Base-by-base conservation (phyloP, 2,329 filamentous ascomycete genomes). In the Ceratocystis ficicola region DNA sequence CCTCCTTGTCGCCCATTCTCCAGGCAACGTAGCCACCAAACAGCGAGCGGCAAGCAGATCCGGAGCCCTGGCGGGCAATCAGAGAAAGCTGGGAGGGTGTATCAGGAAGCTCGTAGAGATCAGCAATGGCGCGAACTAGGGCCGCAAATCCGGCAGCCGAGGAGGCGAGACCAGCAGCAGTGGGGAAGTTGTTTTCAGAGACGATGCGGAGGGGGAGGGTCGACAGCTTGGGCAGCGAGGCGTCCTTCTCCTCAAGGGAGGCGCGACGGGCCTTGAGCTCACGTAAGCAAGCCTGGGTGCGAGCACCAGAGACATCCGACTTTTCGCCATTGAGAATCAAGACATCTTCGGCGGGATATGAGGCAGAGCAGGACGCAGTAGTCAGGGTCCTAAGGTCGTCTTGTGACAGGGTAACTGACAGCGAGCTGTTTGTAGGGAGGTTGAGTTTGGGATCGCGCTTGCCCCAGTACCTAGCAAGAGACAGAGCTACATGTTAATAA, bases 131-230 rank as follows among this genome's bases (percentile, higher is more conserved):
- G 67, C 91, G 84, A 22, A 97, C 85, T 5, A 88, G 77, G 22
- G 86, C 86, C 2, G 86, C 86, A 69, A 88, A 87, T 4, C 86
- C 86, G 1, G 86, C 86, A 0, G 86, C 86, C 0, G 86, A 88
- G 20, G 83, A 87, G 3, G 86, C 86, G 17, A 99, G 85, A 5
- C 94, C 94, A 3, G 94, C 94, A 30, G 94, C 94, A 1, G 94
- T 99, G 69, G 94, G 94, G 82, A 99, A 99, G 82, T 99, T 99
- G 83, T 99, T 99, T 79, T 94, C 89, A 66, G 89, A 94, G 66
- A 96, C 91, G 70, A 99, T 87, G 71, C 87, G 88, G 68, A 99
- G 84, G 44, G 89, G 85, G 72, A 88, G 80, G 63, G 80, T 74
- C 10, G 90, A 89, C 66, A 99, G 85, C 75, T 89, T 90, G 55